These are phyloP conservation scores for Nematodospora anomalae DNA, from an alignment of 1,139 yeast species.

Conservation along the genomic window DNA sequence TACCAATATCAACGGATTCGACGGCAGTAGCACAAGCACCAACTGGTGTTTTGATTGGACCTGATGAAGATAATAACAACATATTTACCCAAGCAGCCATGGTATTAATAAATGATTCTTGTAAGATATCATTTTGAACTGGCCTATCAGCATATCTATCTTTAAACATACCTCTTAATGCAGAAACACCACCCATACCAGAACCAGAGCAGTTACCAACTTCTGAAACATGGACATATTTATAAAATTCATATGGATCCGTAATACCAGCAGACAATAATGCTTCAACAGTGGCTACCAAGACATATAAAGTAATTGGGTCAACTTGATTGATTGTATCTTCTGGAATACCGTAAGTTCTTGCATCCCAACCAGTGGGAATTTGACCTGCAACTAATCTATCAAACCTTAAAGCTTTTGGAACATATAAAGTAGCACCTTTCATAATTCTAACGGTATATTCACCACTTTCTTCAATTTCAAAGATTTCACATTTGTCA, in stretches of 20 bases:
- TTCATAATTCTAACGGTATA: slow-evolving; percentile 84
- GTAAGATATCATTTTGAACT: slow-evolving; percentile 94
- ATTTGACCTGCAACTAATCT: slow-evolving; percentile 98
- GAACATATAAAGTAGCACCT: slow-evolving; percentile 90
- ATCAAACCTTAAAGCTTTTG: slow-evolving; percentile 94
- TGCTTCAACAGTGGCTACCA: slow-evolving; percentile 95
- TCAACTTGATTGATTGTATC: slow-evolving; percentile 94
- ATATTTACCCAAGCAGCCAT: slow-evolving; percentile 99
- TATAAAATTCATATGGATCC: slow-evolving; percentile 97
- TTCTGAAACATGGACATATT: slow-evolving; percentile 96
- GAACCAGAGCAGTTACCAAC: slow-evolving; percentile 99
- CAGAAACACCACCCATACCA: slow-evolving; percentile 99
- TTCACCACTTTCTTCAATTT: slow-evolving; percentile 87
- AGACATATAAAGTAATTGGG: slow-evolving; percentile 87
- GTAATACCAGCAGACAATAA: slow-evolving; percentile 91
- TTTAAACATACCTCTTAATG: slow-evolving; percentile 95
- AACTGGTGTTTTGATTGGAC: slow-evolving; percentile 98
- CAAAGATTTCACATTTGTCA: slow-evolving; percentile 89
- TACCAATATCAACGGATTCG: slow-evolving; percentile 95
- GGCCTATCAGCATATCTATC: slow-evolving; percentile 91
- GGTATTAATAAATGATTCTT: slow-evolving; percentile 97
- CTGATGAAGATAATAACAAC: slow-evolving; percentile 95
- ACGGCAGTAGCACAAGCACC: slow-evolving; percentile 99
- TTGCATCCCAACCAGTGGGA: slow-evolving; percentile 98
- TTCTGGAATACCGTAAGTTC: slow-evolving; percentile 90